Base-by-base conservation (phyloP, 768 basidiomycete species). In the Rhizopogon vinicolor region DNA sequence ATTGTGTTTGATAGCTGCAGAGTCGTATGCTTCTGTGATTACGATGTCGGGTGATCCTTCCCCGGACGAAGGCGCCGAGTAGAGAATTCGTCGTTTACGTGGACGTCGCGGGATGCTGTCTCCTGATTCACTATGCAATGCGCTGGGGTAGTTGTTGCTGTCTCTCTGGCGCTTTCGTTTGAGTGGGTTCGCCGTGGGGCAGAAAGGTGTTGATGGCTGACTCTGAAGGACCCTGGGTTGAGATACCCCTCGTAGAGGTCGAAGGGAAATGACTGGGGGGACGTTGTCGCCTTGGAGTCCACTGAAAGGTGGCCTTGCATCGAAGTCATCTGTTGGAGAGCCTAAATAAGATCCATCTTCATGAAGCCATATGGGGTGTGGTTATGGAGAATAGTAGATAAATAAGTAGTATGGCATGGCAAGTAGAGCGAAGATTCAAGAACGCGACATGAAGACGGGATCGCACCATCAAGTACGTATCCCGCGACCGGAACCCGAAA, bases 381-480 rank as follows among this genome's bases (percentile, higher is more conserved):
- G 19, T 14, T 14, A 8, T 12, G 31, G 19, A 6, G 8, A 19
- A 33, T 46, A 13, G 18, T 7, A 35, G 13, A 35, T 3, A 37
- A 22, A 49, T 22, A 2, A 19, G 31, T 49, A 37, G 14, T 10
- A 13, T 48, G 9, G 1, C 19, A 49, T n/a, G 9, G 16, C 14
- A 37, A 49, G 19, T 16, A 10, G 48, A 16, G 33, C 22, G 14
- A 16, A 22, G 41, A 14, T 19, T 4, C 22, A 16, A 25, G 19
- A 22, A 37, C 14, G 13, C 9, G 22, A 13, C 18, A 16, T 49
- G 22, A 49, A 10, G 48, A 49, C 14, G 18, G 22, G 16, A 25
- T 53, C 66, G 29, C 62, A 69, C 70, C 70, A 18, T 69, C 68
- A 25, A 69, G 66, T 33, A 69, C 55, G 43, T 69, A 69, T 37